These are phyloP conservation scores for Boletus tylopilopsis DNA, from an alignment of 768 basidiomycete genomes.

Conservation along the genomic window DNA sequence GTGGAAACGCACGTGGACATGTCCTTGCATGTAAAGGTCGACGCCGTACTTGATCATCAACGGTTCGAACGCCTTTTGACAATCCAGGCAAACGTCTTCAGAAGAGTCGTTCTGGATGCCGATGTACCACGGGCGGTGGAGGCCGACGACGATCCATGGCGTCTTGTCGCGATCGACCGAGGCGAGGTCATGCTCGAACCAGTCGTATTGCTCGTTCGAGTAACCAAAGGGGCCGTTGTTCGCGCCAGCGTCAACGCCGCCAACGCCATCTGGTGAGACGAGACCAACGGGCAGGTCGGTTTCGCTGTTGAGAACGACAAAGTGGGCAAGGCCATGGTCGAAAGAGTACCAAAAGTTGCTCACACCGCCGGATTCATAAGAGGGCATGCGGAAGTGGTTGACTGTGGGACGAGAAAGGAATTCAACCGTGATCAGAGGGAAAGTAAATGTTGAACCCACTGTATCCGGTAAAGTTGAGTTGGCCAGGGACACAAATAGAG, in stretches of 20 bases:
- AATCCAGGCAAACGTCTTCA: constrained; percentile 8
- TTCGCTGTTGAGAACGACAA: constrained; percentile 22
- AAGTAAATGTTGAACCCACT: constrained; percentile 11
- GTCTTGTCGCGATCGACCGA: constrained; percentile 22
- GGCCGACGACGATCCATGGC: constrained; percentile 27
- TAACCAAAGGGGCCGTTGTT: constrained; percentile 27
- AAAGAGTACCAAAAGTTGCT: constrained; percentile 32
- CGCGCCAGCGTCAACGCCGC: constrained; percentile 18
- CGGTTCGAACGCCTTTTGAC: constrained; percentile 28
- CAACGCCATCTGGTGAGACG: constrained; percentile 21
- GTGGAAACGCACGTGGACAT: constrained; percentile 21
- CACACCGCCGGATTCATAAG: constrained; percentile 21
- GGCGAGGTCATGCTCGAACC: constrained; percentile 26
- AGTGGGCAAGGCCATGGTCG: constrained; percentile 29
- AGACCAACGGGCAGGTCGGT: constrained; percentile 26
- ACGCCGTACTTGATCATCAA: constrained; percentile 31
- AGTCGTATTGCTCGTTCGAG: constrained; percentile 26
- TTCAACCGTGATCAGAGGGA: neutral
- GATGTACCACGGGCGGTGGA: constrained; percentile 28
- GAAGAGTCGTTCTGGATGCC: constrained; percentile 4
- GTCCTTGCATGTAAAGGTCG: constrained; percentile 29
- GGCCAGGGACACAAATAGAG: constrained; percentile 25
- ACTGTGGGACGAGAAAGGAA: constrained; percentile 8
- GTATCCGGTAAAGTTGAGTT: constrained; percentile 28
- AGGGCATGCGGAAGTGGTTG: constrained; percentile 28